Evolutionary conservation across 2,329 filamentous ascomycete genomes (phyloP), one percentile per base, ranked within the genome.

Genomic region (Alternaria brassicae): DNA sequence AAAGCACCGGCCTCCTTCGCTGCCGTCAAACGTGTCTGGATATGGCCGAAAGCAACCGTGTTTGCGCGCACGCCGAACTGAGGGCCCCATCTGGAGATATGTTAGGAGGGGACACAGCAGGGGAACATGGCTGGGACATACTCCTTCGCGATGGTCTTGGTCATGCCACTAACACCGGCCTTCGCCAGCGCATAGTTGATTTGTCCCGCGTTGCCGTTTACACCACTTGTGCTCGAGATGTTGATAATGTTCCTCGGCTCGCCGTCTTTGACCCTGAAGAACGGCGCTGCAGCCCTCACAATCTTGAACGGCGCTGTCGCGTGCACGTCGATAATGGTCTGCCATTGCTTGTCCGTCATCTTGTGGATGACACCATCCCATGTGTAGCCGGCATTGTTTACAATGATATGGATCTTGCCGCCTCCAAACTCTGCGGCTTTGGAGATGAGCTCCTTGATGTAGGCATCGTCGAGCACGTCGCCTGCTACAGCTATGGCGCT

Each of bases 361-460:
- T 95, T 96, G 83, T 96, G 91, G 67, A 96, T 92, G 37, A 96
- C 92, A 6, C 90, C 93, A 77, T 97, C 93, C 91, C 92, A 96
- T 1, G 93, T 96, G 80, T 92, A 96, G 40, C 92, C 92, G 0
- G 92, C 93, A 76, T 96, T 96, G 80, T 96, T 96, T 60, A 96
- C 91, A 56, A 96, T 89, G 75, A 95, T 90, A 78, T 96, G 90
- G 63, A 97, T 93, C 83, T 96, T 96, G 72, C 92, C 92, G 65
- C 85, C 82, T 58, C 93, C 93, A 73, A 96, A 96, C 47, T 89
- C 89, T 1, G 91, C 92, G 0, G 92, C 85, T 72, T 88, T 86
- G 73, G 88, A 83, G 25, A 96, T 87, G n/a, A 96, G 85, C 9
- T 83, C 81, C 60, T 87, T 83, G 73, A 93, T 84, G 78, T 95